A percentile compares a stretch with the other conserved stretches of the same genome.
These are phyloP conservation scores for Arthrobotrys entomopaga DNA, from an alignment of 2,329 filamentous ascomycete species.

Conservation along the genomic window DNA sequence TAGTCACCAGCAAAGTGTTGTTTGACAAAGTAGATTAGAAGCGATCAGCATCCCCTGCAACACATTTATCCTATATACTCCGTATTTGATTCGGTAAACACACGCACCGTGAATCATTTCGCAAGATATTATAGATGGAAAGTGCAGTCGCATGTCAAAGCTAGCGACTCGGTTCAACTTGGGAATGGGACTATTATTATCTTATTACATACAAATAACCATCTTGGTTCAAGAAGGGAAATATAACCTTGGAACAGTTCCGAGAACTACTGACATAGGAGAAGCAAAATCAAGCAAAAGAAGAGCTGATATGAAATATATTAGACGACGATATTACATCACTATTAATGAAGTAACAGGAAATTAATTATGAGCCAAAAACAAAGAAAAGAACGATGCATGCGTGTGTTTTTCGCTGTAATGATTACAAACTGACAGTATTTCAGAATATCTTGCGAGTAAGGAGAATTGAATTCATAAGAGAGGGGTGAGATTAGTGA, in stretches of 20 bases:
- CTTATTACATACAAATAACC: conserved; percentile 55
- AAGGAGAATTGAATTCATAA: neutral
- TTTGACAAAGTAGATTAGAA: too few relatives aligned
- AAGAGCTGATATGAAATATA: neutral
- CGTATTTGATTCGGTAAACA: too few relatives aligned
- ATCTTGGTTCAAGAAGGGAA: conserved; percentile 14
- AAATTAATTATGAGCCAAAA: conserved; percentile 7
- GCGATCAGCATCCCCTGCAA: too few relatives aligned
- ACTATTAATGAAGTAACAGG: conserved; percentile 4
- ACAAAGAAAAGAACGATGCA: conserved; percentile 4
- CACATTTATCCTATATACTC: too few relatives aligned
- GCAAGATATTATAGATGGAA: too few relatives aligned
- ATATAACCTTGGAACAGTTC: conserved; percentile 16
- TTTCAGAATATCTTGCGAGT: conserved; percentile 21
- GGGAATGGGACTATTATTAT: conserved; percentile 37
- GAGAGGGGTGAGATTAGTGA: conserved; percentile 12
- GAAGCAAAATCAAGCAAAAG: neutral
- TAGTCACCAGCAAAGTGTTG: too few relatives aligned
- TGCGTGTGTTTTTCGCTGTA: neutral
- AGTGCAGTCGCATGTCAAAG: too few relatives aligned
- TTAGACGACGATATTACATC: conserved; percentile 17
- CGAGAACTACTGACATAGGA: conserved; percentile 20
- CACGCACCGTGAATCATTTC: too few relatives aligned
- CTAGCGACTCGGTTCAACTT: neutral
- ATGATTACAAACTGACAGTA: conserved; percentile 1